Evolutionary conservation across 306 rosid species (phyloP).

Genomic region (Vicia villosa): DNA sequence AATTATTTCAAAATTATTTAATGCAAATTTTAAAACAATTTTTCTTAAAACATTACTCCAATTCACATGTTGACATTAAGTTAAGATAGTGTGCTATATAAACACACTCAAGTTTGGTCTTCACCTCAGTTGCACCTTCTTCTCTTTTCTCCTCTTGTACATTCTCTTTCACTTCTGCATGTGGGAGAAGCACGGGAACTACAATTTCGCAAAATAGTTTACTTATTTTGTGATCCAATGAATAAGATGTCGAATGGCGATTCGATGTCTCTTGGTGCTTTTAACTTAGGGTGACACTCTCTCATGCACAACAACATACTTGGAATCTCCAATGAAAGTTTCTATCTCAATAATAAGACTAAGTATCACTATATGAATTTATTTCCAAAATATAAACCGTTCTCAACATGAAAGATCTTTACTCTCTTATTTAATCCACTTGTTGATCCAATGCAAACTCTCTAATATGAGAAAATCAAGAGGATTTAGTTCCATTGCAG

Average conservation of each 20-base stretch:
- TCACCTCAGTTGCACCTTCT: too few species aligned
- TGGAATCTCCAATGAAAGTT: slow-evolving; percentile 39
- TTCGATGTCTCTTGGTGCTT: slow-evolving; percentile 43
- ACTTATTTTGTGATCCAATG: too few species aligned
- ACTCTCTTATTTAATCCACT: slow-evolving; percentile 48
- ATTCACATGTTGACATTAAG: too few species aligned
- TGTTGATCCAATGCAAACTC: slow-evolving; percentile 37
- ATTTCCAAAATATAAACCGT: slow-evolving; percentile 30
- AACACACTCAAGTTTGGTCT: too few species aligned
- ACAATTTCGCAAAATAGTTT: too few species aligned
- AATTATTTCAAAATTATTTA: too few species aligned
- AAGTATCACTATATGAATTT: slow-evolving; percentile 52
- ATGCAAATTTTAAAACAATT: too few species aligned
- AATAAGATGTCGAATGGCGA: slow-evolving; percentile 58
- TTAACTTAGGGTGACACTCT: slow-evolving; percentile 55
- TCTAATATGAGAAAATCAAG: slow-evolving; percentile 46
- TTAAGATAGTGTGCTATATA: too few species aligned
- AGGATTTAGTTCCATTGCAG: slow-evolving; percentile 47
- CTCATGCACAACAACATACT: slow-evolving; percentile 54
- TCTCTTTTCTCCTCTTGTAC: too few species aligned
- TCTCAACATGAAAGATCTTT: slow-evolving; percentile 40
- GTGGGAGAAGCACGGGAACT: too few species aligned
- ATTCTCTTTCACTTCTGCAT: too few species aligned
- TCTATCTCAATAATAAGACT: slow-evolving; percentile 21
- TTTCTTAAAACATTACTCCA: too few species aligned